Base-by-base conservation (phyloP, 129 eudicot genomes). In the Cynara cardunculus region DNA sequence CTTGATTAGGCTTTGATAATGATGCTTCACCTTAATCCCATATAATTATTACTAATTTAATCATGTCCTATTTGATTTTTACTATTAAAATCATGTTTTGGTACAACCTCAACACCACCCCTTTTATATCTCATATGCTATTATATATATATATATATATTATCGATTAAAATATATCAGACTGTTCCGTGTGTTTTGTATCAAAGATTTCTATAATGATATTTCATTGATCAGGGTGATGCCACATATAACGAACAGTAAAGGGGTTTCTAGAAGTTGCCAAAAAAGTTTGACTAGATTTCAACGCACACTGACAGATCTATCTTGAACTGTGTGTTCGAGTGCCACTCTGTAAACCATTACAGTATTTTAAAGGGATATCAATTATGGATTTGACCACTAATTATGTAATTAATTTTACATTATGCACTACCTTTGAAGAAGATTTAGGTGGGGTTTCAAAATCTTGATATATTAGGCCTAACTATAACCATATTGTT, bases 391-490 rank as follows among this genome's bases (percentile, higher is more conserved):
- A n/a, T 79, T 28, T 70, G 34, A 76, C 77, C 81, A 76, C 85
- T 27, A 76, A 69, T 53, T 53, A 56, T 46, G 25, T 28, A 46
- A 26, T 82, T 80, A 59, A 37, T 49, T 46, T 76, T 69, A 76
- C 64, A 82, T 75, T 75, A 75, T 34, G 82, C 86, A 82, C 82
- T 21, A 77, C 82, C 73, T 82, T 82, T 82, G 86, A 76, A 82
- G 75, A 76, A 76, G 86, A 82, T 82, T 76, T 82, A 49, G 82
- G 86, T 82, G 81, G 86, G 86, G 86, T 76, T 76, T 56, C 78
- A 56, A 82, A 76, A 82, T 82, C 86, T 76, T 56, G 78, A 82
- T 76, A 44, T 25, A 70, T 76, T 82, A 82, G 81, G 78, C 76
- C 34, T 76, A 56, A 10, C 82, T 70, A 71, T 26, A 69, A 56